Evolutionary conservation across 148 eudicot genomes (phyloP), one percentile per base, ranked within the genome.

Genomic region (Chenopodium quinoa): DNA sequence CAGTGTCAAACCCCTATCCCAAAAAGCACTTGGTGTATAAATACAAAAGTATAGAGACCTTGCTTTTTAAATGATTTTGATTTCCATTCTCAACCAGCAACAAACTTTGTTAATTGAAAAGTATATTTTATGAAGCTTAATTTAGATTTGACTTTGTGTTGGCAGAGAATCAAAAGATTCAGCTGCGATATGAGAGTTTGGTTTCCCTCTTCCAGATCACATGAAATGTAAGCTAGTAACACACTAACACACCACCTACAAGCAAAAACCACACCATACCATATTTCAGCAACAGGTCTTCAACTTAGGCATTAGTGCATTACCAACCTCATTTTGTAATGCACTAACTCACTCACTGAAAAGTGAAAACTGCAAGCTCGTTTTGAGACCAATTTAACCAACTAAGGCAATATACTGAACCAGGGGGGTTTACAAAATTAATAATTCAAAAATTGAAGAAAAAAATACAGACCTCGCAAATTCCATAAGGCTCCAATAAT

Each of bases 401-500:
- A 48, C 44, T 40, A 40, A 40, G 44, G 44, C 44, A 40, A 40
- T 6, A 40, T 40, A 40, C 44, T 40, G 44, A 40, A 40, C 44
- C 7, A 6, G 7, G 44, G 37, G 13, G 52, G 52, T 7, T 0
- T 40, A 0, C 44, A 31, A 69, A 27, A 75, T 0, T 13, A 50
- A 29, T 31, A 0, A 23, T 50, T 31, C 6, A 29, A 2, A 25
- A 46, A 11, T 69, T 25, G 34, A 73, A 58, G 76, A 48, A 86
- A 78, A 16, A 69, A 3, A 22, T 31, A 87, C 94, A 74, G n/a
- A 95, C 98, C 98, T 95, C 98, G 86, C 98, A 95, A 73, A 95
- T 93, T 67, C 97, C 97, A 82, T 86, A 93, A 50, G 97, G 94
- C 88, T 95, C 98, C 85, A 95, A 75, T 78, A 95, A 79, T 85